A percentile compares a stretch with the other conserved stretches of the same genome.
Conservation (phyloP, 805 yeast species). For the Saturnispora mendoncae region DNA sequence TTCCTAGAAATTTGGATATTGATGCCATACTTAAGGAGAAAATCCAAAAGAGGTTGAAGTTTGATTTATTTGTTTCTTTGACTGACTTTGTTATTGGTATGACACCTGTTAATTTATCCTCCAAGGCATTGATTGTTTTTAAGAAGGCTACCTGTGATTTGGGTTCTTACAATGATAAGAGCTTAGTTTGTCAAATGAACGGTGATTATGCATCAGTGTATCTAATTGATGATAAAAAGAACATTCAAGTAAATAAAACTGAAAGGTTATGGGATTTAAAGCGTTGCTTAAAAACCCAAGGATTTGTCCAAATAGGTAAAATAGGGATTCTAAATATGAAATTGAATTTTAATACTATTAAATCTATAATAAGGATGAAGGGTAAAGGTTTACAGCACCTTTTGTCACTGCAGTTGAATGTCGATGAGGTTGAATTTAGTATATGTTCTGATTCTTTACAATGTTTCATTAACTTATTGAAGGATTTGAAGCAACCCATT, state of each 20-base stretch:
- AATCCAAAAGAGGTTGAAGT: background rate
- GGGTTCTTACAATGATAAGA: conserved; percentile 24
- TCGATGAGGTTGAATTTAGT: conserved; percentile 37
- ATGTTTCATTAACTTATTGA: conserved; percentile 55
- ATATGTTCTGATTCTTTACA: conserved; percentile 81
- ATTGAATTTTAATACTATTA: conserved; percentile 10
- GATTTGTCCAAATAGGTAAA: conserved; percentile 46
- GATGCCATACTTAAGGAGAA: background rate
- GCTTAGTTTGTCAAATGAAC: conserved; percentile 24
- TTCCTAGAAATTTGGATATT: conserved; percentile 9
- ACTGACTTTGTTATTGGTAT: conserved; percentile 53
- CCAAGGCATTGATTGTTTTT: conserved; percentile 46
- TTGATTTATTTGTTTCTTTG: conserved; percentile 27
- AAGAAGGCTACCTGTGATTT: conserved; percentile 48
- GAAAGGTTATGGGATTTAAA: conserved; percentile 32
- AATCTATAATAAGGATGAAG: background rate
- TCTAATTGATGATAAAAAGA: conserved; percentile 53
- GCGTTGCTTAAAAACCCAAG: conserved; percentile 35
- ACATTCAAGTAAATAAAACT: conserved; percentile 21
- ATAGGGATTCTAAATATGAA: conserved; percentile 34
- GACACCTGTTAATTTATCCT: conserved; percentile 49
- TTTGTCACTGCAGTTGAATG: conserved; percentile 7
- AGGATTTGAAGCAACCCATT: conserved; percentile 65
- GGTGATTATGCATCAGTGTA: conserved; percentile 42
- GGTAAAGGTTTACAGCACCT: conserved; percentile 19